Percentiles rank a stretch among this genome's conserved stretches.
phyloP scores from a whole-genome alignment of 257 asterid genomes.

The Fraxinus pennsylvanica region DNA sequence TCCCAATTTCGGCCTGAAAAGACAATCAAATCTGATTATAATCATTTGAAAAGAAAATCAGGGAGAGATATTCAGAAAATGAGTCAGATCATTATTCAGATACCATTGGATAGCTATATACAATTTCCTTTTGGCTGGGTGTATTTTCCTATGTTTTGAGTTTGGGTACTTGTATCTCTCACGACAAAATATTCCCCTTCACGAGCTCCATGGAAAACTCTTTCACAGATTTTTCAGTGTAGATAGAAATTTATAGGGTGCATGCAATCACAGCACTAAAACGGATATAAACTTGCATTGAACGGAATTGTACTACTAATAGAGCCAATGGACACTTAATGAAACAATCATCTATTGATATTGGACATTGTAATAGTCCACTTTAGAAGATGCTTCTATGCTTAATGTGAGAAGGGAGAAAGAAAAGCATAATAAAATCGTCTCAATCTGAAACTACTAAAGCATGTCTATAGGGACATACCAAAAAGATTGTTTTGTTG shows the following conservation, averaged over 20 bases:
- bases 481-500: conserved; percentile 70
- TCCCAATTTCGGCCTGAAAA: conserved; percentile 78
- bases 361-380: neutral
- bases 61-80: neutral
- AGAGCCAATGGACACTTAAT: neutral
- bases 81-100: neutral
- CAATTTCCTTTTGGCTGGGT: neutral
- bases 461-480: conserved; percentile 31
- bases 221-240: neutral
- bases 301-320: neutral
- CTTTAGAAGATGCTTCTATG: neutral
- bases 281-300: neutral
- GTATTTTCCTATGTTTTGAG: neutral
- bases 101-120: neutral
- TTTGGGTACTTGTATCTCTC: neutral
- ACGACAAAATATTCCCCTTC: neutral
- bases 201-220: neutral
- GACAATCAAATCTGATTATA: conserved; percentile 2
- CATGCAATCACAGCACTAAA: neutral
- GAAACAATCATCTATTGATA: neutral
- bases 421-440: neutral
- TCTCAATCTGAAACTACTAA: conserved; percentile 4
- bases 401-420: neutral
- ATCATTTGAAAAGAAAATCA: neutral
- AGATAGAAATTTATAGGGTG: neutral